Evolutionary conservation across 2,329 filamentous ascomycete genomes (phyloP).

Genomic region (Tolypocladium paradoxum): DNA sequence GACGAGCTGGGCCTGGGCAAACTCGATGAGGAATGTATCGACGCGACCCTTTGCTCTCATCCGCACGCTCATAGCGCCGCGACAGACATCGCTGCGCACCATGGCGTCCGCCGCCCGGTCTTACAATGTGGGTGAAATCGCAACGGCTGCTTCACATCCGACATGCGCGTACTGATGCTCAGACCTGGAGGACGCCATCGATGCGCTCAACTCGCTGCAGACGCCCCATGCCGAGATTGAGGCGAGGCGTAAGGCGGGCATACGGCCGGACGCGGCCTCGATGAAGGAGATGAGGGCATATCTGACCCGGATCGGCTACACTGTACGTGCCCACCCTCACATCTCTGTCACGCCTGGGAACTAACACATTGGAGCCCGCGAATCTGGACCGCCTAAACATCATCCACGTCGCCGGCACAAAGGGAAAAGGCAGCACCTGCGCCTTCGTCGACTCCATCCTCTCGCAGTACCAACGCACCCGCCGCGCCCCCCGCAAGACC

Average conservation of each 20-base stretch:
- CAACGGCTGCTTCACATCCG: not conserved
- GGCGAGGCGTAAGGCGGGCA: conserved; percentile 63
- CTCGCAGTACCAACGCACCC: conserved; percentile 31
- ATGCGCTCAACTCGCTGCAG: conserved; percentile 80
- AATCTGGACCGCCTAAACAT: conserved; percentile 54
- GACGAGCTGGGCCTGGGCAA: not conserved
- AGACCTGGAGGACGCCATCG: conserved; percentile 61
- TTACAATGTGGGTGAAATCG: conserved; percentile 20
- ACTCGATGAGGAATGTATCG: conserved; percentile 22
- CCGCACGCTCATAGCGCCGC: conserved; percentile 8
- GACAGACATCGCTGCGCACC: conserved; percentile 8
- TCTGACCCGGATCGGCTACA: conserved; percentile 67
- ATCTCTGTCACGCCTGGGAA: not conserved
- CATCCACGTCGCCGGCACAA: conserved; percentile 64
- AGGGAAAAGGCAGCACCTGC: conserved; percentile 65
- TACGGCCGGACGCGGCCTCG: conserved; percentile 56
- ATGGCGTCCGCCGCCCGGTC: conserved; percentile 19
- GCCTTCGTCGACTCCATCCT: conserved; percentile 57
- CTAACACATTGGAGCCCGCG: conserved; percentile 15
- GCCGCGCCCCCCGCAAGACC: conserved; percentile 29
- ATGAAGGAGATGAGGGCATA: conserved; percentile 74
- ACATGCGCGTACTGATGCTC: not conserved
- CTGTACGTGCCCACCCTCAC: conserved; percentile 25
- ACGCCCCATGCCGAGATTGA: conserved; percentile 76
- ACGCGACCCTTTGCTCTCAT: conserved; percentile 14